These are phyloP conservation scores for Monilinia laxa DNA, from an alignment of 2,329 filamentous ascomycete species.

Conservation along the genomic window DNA sequence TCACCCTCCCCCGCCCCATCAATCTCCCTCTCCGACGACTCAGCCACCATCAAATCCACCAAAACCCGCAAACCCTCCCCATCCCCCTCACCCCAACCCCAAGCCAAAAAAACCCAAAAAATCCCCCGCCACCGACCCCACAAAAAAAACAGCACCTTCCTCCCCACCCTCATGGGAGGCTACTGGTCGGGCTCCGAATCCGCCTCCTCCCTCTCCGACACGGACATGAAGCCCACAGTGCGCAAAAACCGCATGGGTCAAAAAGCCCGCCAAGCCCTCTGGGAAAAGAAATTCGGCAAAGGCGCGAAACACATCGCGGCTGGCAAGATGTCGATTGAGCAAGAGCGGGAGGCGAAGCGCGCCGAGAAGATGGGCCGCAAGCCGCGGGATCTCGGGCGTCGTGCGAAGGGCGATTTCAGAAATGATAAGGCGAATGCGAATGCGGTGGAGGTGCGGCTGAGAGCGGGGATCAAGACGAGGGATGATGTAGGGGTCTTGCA, in stretches of 20 bases:
- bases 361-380: conserved; percentile 44
- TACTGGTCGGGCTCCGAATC: conserved; percentile 76
- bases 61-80: conserved; percentile 1
- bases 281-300: conserved; percentile 75
- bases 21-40: conserved; percentile 17
- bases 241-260: conserved; percentile 77
- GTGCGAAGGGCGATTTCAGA: conserved; percentile 23
- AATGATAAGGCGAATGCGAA: conserved; percentile 20
- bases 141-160: conserved; percentile 54
- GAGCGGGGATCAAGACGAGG: conserved; percentile 41
- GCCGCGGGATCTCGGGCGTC: conserved; percentile 13
- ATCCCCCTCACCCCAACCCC: conserved; percentile 21
- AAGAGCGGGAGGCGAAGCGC: conserved; percentile 27
- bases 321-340: conserved; percentile 24
- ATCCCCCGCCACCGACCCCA: conserved; percentile 24
- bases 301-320: conserved; percentile 50
- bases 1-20: conserved; percentile 25
- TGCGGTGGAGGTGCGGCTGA: conserved; percentile 37
- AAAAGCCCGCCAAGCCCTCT: conserved; percentile 73
- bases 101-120: conserved; percentile 30
- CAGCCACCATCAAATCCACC: conserved; percentile 21
- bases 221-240: conserved; percentile 52
- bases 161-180: conserved; percentile 75
- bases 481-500: conserved; percentile 56
- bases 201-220: conserved; percentile 64